phyloP scores from a whole-genome alignment of 768 basidiomycete genomes.

The Amylocystis lapponica region DNA sequence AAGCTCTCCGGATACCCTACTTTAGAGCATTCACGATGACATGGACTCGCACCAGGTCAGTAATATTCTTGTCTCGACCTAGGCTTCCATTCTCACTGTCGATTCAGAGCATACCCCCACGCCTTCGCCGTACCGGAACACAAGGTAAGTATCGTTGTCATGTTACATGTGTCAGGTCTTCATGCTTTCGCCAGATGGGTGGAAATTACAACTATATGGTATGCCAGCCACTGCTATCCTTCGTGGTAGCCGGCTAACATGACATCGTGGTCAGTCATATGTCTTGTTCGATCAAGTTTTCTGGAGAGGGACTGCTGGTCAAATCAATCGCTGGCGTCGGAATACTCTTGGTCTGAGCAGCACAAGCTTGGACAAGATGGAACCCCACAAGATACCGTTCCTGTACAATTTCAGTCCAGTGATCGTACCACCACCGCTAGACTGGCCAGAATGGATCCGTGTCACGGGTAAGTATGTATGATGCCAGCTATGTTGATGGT shows the following conservation, averaged over 20 bases:
- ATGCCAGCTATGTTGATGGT: constrained; percentile 5
- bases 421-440: constrained; percentile 87
- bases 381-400: constrained; percentile 96
- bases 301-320: constrained; percentile 91
- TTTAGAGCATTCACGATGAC: constrained; percentile 97
- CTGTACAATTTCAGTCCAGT: constrained; percentile 94
- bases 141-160: constrained; percentile 47
- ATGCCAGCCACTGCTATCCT: constrained; percentile 13
- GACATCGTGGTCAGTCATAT: constrained; percentile 54
- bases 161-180: not conserved
- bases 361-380: constrained; percentile 92
- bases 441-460: constrained; percentile 99
- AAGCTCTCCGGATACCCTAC: constrained; percentile 89
- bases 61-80: constrained; percentile 10
- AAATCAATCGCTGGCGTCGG: constrained; percentile 92
- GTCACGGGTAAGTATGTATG: constrained; percentile 60
- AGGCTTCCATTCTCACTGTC: not conserved
- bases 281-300: constrained; percentile 98
- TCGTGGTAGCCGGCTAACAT: no score
- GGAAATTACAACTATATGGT: constrained; percentile 99
- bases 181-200: constrained; percentile 61
- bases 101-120: constrained; percentile 85
- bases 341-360: constrained; percentile 67
- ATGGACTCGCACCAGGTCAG: constrained; percentile 84
- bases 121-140: constrained; percentile 96